phyloP scores from a whole-genome alignment of 306 rosid genomes.

The Herpetospermum pedunculosum region DNA sequence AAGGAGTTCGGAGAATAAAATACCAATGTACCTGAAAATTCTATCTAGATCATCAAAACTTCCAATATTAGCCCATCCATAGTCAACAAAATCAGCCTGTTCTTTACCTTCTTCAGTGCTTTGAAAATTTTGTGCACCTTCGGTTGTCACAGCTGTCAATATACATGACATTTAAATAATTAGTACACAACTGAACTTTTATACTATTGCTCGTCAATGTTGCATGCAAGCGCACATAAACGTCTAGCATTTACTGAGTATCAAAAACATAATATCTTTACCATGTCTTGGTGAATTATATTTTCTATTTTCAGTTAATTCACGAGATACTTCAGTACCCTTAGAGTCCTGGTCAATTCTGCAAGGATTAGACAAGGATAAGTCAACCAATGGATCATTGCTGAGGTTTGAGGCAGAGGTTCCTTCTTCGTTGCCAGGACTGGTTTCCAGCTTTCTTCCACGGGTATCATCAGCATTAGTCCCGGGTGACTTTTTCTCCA shows the following conservation, averaged over 20 bases:
- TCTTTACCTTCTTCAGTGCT: slow-evolving; percentile 47
- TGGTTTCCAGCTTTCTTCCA: slow-evolving; percentile 33
- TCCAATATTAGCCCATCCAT: slow-evolving; percentile 82
- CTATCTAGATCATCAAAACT: slow-evolving; percentile 89
- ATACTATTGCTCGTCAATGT: not conserved
- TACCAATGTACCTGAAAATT: slow-evolving; percentile 63
- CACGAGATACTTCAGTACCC: slow-evolving; percentile 33
- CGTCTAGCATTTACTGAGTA: slow-evolving; percentile 10
- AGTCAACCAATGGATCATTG: slow-evolving; percentile 39
- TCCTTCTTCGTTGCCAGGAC: slow-evolving; percentile 25
- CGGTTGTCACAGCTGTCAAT: slow-evolving; percentile 41
- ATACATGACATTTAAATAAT: slow-evolving; percentile 14
- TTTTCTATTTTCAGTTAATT: slow-evolving; percentile 28
- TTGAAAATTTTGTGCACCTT: slow-evolving; percentile 43
- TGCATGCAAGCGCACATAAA: not conserved
- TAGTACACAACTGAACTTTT: not conserved
- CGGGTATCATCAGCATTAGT: slow-evolving; percentile 33
- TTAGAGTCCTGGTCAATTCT: slow-evolving; percentile 34
- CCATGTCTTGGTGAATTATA: slow-evolving; percentile 31
- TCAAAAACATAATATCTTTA: slow-evolving; percentile 17
- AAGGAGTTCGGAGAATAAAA: slow-evolving; percentile 7
- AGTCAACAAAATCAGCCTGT: slow-evolving; percentile 74
- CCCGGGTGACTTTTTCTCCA: slow-evolving; percentile 41
- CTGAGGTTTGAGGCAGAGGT: slow-evolving; percentile 38
- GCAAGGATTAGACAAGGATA: slow-evolving; percentile 36